Conservation (phyloP, 768 basidiomycete genomes). For the Coprinopsis sp. region DNA sequence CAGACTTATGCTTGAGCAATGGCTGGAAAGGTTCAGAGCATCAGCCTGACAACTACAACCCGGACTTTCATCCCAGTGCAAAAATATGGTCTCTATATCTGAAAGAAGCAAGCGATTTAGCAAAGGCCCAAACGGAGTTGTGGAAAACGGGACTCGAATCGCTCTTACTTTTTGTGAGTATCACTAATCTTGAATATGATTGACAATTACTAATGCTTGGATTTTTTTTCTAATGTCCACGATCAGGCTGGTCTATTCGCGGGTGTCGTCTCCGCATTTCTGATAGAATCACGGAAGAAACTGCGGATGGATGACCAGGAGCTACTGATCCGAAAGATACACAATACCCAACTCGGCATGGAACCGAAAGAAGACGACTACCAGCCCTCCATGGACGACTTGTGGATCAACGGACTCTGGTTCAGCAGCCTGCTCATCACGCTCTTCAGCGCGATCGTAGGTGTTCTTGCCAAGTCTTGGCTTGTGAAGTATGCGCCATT, state of each 20-base stretch:
- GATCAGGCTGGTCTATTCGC: constrained; percentile 21
- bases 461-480: constrained; percentile 21
- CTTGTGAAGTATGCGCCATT: constrained; percentile 15
- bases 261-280: constrained; percentile 16
- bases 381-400: constrained; percentile 11
- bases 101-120: not conserved
- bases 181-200: not conserved
- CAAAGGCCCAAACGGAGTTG: not conserved
- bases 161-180: constrained; percentile 1
- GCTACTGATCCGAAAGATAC: constrained; percentile 11
- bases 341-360: not conserved
- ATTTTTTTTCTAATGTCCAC: not conserved
- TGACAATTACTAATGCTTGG: not conserved
- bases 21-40: too few relatives aligned
- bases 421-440: constrained; percentile 21
- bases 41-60: too few relatives aligned
- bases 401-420: constrained; percentile 21
- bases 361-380: not conserved
- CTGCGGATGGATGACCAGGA: constrained; percentile 15
- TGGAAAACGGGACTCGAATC: constrained; percentile 3
- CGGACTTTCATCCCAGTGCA: not conserved
- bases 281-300: constrained; percentile 15
- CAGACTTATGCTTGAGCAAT: too few relatives aligned
- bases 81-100: constrained; percentile 3
- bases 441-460: constrained; percentile 22